A percentile compares a stretch with the other conserved stretches of the same genome.
These are phyloP conservation scores for Puya raimondii DNA, from an alignment of 176 grass and related monocot species.

Conservation along the genomic window DNA sequence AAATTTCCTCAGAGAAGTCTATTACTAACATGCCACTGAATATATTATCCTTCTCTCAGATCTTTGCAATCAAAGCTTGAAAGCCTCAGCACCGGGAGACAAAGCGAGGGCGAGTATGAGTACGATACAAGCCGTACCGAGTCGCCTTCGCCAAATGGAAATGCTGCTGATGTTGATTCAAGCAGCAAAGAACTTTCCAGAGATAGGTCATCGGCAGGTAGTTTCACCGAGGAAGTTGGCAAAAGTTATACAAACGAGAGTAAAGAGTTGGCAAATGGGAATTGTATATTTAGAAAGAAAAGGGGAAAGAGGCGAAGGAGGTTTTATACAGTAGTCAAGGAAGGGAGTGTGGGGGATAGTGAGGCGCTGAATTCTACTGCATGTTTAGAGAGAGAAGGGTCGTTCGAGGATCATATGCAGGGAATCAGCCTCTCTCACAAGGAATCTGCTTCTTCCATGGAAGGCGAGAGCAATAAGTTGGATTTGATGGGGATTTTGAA, in stretches of 20 bases:
- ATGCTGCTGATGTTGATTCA: slow-evolving; percentile 34
- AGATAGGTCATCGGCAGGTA: slow-evolving; percentile 55
- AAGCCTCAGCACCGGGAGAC: slow-evolving; percentile 48
- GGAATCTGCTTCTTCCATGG: slow-evolving; percentile 1
- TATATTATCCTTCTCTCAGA: slow-evolving; percentile 29
- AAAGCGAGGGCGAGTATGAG: slow-evolving; percentile 26
- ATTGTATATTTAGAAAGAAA: slow-evolving; percentile 67
- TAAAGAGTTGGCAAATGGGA: slow-evolving; percentile 21
- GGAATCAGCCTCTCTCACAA: not conserved
- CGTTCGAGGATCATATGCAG: slow-evolving; percentile 26
- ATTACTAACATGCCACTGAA: too few relatives aligned
- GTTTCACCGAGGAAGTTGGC: slow-evolving; percentile 53
- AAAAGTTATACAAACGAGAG: slow-evolving; percentile 12
- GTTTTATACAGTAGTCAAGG: slow-evolving; percentile 15
- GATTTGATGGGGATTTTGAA: slow-evolving; percentile 50
- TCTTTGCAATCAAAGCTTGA: slow-evolving; percentile 64
- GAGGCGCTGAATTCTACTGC: slow-evolving; percentile 38
- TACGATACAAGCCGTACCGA: slow-evolving; percentile 32
- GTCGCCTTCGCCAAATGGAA: slow-evolving; percentile 32
- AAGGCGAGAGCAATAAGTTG: slow-evolving; percentile 14
- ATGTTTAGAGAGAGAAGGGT: slow-evolving; percentile 27
- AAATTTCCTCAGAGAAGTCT: slow-evolving; percentile 28
- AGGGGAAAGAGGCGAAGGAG: slow-evolving; percentile 50
- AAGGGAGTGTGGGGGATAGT: slow-evolving; percentile 23
- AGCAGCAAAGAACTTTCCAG: slow-evolving; percentile 47